Evolutionary conservation across 768 basidiomycete genomes (phyloP).

Genomic region (Filobasidium wieringae): DNA sequence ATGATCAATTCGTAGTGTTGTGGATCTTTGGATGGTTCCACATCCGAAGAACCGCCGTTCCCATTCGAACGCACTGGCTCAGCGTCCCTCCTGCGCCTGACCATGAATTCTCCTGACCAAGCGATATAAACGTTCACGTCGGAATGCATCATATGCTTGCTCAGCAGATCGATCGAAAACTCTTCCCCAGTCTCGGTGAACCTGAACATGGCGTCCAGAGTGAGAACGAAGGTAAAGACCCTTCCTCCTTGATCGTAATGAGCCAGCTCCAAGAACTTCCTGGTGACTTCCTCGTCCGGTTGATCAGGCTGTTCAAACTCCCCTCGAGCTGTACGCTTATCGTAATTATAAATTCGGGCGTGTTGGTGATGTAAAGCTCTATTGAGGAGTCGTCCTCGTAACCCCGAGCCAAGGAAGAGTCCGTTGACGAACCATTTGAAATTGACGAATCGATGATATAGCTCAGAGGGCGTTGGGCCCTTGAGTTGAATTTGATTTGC

Average conservation of each 20-base stretch:
- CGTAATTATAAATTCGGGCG: constrained; percentile 41
- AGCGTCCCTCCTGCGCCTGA: constrained; percentile 56
- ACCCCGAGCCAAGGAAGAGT: constrained; percentile 41
- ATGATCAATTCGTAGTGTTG: constrained; percentile 67
- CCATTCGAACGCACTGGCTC: constrained; percentile 22
- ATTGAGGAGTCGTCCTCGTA: constrained; percentile 41
- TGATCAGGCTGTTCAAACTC: constrained; percentile 11
- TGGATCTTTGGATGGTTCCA: constrained; percentile 33
- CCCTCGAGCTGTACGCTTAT: constrained; percentile 40
- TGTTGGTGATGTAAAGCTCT: constrained; percentile 43
- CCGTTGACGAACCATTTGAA: constrained; percentile 42
- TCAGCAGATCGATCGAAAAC: constrained; percentile 75
- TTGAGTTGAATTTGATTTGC: constrained; percentile 44
- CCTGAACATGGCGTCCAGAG: constrained; percentile 59
- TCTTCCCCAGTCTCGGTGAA: constrained; percentile 80
- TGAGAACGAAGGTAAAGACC: constrained; percentile 74
- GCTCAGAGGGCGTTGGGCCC: constrained; percentile 42
- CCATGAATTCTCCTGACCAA: constrained; percentile 42
- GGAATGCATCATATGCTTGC: constrained; percentile 73
- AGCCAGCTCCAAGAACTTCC: constrained; percentile 42
- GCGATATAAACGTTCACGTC: constrained; percentile 49
- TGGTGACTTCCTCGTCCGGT: constrained; percentile 22
- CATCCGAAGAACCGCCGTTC: constrained; percentile 22
- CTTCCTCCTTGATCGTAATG: constrained; percentile 42
- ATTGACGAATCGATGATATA: constrained; percentile 40